Evolutionary conservation across 2,329 filamentous ascomycete species (phyloP).

Genomic region (Cytospora piceae): DNA sequence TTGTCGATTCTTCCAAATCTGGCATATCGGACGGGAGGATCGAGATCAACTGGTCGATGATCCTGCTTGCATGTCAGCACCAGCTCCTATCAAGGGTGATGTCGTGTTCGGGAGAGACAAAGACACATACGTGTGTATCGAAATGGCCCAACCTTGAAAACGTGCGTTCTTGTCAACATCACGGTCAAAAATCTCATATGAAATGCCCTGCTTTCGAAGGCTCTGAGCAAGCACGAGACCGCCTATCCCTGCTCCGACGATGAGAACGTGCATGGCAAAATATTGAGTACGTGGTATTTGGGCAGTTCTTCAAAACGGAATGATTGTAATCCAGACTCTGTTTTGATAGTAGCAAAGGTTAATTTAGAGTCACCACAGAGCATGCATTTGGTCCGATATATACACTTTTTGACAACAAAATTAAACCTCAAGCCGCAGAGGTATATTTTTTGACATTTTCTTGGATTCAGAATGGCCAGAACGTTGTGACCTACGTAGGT

Average conservation of each 20-base stretch:
- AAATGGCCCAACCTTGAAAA: constrained; percentile 32
- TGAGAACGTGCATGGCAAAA: constrained; percentile 25
- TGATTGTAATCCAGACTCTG: no score
- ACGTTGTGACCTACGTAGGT: no score
- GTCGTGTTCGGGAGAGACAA: neutral
- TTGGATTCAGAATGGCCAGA: no score
- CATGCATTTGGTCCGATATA: no score
- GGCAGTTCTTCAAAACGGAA: no score
- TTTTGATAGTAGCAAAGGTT: no score
- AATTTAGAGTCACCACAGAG: no score
- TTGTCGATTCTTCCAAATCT: constrained; percentile 29
- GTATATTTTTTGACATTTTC: no score
- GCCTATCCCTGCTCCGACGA: constrained; percentile 31
- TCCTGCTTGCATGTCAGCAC: constrained; percentile 15
- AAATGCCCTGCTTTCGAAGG: constrained; percentile 31
- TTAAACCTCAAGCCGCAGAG: no score
- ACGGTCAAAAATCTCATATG: constrained; percentile 32
- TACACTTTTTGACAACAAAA: no score
- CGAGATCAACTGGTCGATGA: constrained; percentile 26
- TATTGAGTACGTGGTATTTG: no score
- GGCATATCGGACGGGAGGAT: constrained; percentile 31
- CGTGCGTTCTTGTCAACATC: constrained; percentile 24
- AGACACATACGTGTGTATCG: constrained; percentile 30
- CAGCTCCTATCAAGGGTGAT: neutral
- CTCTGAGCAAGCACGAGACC: constrained; percentile 33